These are phyloP conservation scores for Akebia trifoliata DNA, from an alignment of 164 flowering plant species.

Conservation along the genomic window DNA sequence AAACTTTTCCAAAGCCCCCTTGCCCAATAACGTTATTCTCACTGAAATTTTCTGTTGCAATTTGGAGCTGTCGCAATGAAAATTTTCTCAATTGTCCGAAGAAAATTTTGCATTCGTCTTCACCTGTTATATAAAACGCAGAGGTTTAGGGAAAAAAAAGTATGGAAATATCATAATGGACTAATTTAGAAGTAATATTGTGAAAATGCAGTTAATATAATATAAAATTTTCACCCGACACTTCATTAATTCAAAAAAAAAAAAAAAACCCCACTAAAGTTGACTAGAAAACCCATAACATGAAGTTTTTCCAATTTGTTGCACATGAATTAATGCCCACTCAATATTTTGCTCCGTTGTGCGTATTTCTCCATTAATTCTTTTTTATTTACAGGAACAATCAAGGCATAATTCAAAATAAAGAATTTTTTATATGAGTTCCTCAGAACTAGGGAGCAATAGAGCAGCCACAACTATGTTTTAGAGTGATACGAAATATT, in stretches of 20 bases:
- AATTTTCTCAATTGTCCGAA: conserved; percentile 51
- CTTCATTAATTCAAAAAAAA: no score
- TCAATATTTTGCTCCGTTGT: conserved; percentile 3
- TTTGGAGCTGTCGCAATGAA: conserved; percentile 47
- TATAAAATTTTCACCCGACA: no score
- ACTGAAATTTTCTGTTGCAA: conserved; percentile 60
- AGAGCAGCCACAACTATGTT: background rate
- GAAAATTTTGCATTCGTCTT: conserved; percentile 41
- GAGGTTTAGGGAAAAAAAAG: conserved; percentile 1
- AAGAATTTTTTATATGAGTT: no score
- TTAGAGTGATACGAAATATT: background rate
- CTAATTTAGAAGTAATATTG: no score
- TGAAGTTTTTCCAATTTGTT: no score
- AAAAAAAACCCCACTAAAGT: no score
- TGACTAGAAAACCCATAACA: no score
- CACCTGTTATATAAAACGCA: conserved; percentile 27
- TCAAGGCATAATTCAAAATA: background rate
- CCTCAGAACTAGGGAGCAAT: no score
- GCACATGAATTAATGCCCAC: no score
- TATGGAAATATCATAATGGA: no score
- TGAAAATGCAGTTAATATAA: no score
- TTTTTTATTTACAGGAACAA: background rate
- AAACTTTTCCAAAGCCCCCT: conserved; percentile 64
- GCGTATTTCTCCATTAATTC: conserved; percentile 7
- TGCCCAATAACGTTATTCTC: conserved; percentile 48